Conservation (phyloP, 257 asterid species). For the Solanum bulbocastanum region DNA sequence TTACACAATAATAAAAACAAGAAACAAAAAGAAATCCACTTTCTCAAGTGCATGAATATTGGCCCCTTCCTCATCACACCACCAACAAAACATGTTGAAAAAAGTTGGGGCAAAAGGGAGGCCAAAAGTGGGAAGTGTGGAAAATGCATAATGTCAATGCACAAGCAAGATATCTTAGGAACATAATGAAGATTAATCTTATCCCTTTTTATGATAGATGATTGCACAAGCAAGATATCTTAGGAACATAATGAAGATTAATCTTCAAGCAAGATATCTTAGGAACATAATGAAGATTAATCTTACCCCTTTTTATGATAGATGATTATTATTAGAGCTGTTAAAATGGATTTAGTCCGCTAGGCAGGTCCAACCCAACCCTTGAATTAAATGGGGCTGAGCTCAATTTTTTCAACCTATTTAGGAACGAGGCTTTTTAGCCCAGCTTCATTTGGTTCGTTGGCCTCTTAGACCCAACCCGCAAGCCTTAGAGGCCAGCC, state of each 20-base stretch:
- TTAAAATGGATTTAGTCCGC: too few species aligned
- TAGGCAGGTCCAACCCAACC: too few species aligned
- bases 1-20: not conserved
- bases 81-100: slow-evolving; percentile 33
- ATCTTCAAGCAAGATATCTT: not conserved
- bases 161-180: not conserved
- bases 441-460: too few species aligned
- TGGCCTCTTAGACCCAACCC: too few species aligned
- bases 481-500: too few species aligned
- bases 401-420: too few species aligned
- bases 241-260: not conserved
- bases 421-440: too few species aligned
- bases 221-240: not conserved
- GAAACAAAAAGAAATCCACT: not conserved
- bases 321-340: too few species aligned
- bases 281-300: not conserved
- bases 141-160: not conserved
- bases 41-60: slow-evolving; percentile 27
- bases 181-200: not conserved
- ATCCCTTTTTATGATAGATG: not conserved
- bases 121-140: slow-evolving; percentile 19
- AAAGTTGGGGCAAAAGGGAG: slow-evolving; percentile 53
- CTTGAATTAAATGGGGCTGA: too few species aligned
- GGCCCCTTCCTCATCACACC: slow-evolving; percentile 19
- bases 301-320: not conserved